Base-by-base conservation (phyloP, 805 yeast genomes). In the Jamesozyma piceae region DNA sequence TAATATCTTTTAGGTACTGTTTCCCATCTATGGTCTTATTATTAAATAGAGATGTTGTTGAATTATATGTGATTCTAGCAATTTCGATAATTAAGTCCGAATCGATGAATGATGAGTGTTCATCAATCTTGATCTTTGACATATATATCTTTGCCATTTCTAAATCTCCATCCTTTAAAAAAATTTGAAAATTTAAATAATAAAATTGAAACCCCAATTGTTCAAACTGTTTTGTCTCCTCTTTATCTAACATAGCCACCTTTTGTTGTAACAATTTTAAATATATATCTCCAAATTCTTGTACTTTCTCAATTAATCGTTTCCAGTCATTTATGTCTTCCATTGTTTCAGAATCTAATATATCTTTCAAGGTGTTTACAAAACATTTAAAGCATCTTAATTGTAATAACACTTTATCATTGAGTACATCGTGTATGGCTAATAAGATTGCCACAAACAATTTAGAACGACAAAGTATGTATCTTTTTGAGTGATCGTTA, bases 111-210 rank as follows among this genome's bases (percentile, higher is more conserved):
- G 35, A 11, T 3, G 38, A 22, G 24, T 53, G 49, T 2, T 50
- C 47, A 3, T 27, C 8, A 1, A 59, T 27, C 20, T 52, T 53
- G 1, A 65, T 57, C 40, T 64, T 61, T 9, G 53, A 51, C 26
- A 63, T 61, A 45, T 62, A 65, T 22, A 65, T 51, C 34, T 54
- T 60, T 1, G 72, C 71, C 48, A 60, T 55, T 34, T 62, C 57
- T 5, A 55, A 45, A 43, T 70, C 69, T 3, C 53, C 57, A n/a
- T 54, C 57, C 6, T 47, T 37, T 4, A 67, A 35, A 0, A 64
- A 46, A 2, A 52, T 34, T 42, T 64, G 68, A 51, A 64, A 63
- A 42, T 62, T 62, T 19, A 57, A 41, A 3, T 65, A 31, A 34
- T 51, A 58, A 27, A 60, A 52, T 33, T 68, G 68, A 2, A 58